phyloP scores from a whole-genome alignment of 495 filamentous ascomycete species.

The Annulohypoxylon bovei region DNA sequence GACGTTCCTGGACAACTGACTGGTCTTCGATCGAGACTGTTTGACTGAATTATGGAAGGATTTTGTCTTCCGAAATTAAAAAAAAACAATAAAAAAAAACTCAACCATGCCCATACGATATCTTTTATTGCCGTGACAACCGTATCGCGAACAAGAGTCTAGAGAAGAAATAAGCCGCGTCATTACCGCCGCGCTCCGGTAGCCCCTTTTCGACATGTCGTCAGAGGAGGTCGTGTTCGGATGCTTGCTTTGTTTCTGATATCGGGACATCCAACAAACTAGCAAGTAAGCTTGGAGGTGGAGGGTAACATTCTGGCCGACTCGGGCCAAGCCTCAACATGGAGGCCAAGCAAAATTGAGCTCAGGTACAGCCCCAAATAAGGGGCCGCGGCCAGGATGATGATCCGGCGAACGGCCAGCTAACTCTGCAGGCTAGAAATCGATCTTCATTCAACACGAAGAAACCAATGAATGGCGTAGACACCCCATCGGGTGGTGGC shows the following conservation, averaged over 20 bases:
- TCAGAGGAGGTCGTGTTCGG: conserved; percentile 40
- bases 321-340: conserved; percentile 36
- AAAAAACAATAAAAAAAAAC: conserved; percentile 14
- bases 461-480: conserved; percentile 38
- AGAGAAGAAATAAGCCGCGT: conserved; percentile 23
- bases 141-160: background rate
- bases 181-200: conserved; percentile 19
- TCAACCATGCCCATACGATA: background rate
- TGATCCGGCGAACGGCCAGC: conserved; percentile 34
- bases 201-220: conserved; percentile 33
- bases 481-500: conserved; percentile 36
- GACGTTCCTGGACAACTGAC: conserved; percentile 26
- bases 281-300: conserved; percentile 27
- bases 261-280: conserved; percentile 41
- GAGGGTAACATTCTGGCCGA: conserved; percentile 38
- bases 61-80: background rate
- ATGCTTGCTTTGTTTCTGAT: conserved; percentile 40
- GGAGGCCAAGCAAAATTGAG: conserved; percentile 22
- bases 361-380: conserved; percentile 46
- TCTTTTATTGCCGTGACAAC: conserved; percentile 20
- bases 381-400: conserved; percentile 38
- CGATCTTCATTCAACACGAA: conserved; percentile 44
- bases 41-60: conserved; percentile 1
- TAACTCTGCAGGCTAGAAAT: conserved; percentile 35
- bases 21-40: conserved; percentile 9